Base-by-base conservation (phyloP, 1,284 basidiomycete genomes). In the Ustilago curta region DNA sequence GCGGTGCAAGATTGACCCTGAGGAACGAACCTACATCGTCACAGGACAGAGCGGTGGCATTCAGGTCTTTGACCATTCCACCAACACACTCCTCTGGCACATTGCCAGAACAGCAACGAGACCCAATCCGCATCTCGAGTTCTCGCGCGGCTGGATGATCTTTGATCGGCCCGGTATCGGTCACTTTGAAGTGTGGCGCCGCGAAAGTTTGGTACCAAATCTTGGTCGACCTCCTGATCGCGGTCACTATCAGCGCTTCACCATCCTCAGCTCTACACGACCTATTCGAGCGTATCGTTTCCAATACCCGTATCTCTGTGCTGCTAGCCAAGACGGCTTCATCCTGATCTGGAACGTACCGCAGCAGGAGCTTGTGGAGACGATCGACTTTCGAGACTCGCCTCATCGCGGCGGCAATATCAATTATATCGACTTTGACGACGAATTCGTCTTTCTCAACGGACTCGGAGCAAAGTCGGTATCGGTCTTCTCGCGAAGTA, bases 361-460 rank as follows among this genome's bases (percentile, higher is more conserved):
- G 11, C 29, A 60, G 23, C 55, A 72, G 51, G 29, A 59, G 25
- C 39, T 73, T 14, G 51, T 70, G 5, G 72, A 71, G 39, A 63
- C 61, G 12, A 74, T 76, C 54, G 53, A 62, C 39, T 27, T 81
- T 11, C 55, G 43, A n/a, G 27, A 31, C 31, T 70, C 70, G 19
- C 49, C 65, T 4, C 70, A 78, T 29, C 51, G 56, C 12, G 61
- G 68, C 8, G 70, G 62, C 45, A 81, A 80, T 49, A 66, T 82
- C 54, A 75, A 61, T 50, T 82, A 82, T 56, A 73, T 82, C 43
- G 80, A 82, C 52, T 80, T 80, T 67, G 80, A 82, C 56, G 72
- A 80, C 50, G 59, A 77, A 11, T 80, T 71, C 35, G 64, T 78
- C 21, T 82, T 79, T 40, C 63, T 82, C 45, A 63, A 55, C 25